Evolutionary conservation across 2,329 filamentous ascomycete species (phyloP), one percentile per base, ranked within the genome.

Genomic region (Albifimbria verrucaria): DNA sequence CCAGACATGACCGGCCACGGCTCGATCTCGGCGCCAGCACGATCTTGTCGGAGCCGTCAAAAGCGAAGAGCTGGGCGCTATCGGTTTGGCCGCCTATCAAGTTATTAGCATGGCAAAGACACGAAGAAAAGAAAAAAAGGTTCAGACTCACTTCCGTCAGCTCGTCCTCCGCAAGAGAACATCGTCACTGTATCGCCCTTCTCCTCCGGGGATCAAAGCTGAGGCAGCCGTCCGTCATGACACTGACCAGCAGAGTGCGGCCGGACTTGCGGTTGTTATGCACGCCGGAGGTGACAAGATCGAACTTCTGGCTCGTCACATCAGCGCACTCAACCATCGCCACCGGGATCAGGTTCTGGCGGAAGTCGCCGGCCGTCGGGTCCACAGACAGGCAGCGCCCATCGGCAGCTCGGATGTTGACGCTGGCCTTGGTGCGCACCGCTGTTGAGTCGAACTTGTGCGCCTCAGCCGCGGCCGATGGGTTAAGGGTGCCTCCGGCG

Each of bases 131-230:
- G 7, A 17, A 39, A 39, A n/a, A 43, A 24, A 28, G 47, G 12
- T 23, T 47, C 11, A 66, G 18, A 52, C 68, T 68, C 63, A 72
- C 74, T 62, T 46, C 78, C 78, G 42, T 72, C 77, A 17, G 77
- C 78, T 32, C 77, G 71, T 10, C 78, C 78, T 23, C 78, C 78
- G 55, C 78, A 81, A 2, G 77, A 78, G 55, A 81, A 81, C 18
- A 81, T 51, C 5, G 65, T 77, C 23, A 81, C 77, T 2, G 72
- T 77, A 50, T 81, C 77, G 2, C 71, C 72, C 3, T 65, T 62
- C 5, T 65, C 61, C 77, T 68, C 20, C 78, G 68, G 17, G 63
- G 64, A 53, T 81, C 78, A 45, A 79, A 76, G 64, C 72, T 79
- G 45, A 81, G 67, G 53, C 78, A 81, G n/a, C 78, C 78, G 49